Base-by-base conservation (phyloP, 1,284 basidiomycete species). In the Melampsora larici-populina region DNA sequence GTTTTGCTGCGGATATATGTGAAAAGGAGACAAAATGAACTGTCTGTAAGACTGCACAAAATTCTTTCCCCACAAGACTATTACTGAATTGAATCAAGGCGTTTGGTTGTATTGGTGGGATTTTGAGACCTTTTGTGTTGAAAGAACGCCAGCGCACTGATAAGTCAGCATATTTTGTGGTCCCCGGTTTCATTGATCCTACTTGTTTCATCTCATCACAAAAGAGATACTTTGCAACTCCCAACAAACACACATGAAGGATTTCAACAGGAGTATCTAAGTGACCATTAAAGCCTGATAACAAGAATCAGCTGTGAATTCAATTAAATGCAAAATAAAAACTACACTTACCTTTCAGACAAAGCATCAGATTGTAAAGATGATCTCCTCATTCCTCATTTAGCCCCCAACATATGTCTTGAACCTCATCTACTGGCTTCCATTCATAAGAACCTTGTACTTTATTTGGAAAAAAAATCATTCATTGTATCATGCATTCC, bases 181-280 rank as follows among this genome's bases (percentile, higher is more conserved):
- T n/a, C n/a, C n/a, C n/a, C n/a, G n/a, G 55, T 31, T 79, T 81
- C 9, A 80, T 79, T 1, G 79, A 73, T 6, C 77, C 62, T 13
- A 51, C 1, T 51, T 1, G 15, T 51, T n/a, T n/a, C 0, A 85
- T 80, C 0, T 80, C 81, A 78, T 85, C 84, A 0, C 83, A 79
- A 84, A 85, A 86, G 36, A 85, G 81, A 69, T 86, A 86, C 79
- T 86, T 86, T 17, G 85, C 81, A n/a, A n/a, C n/a, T n/a, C n/a
- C n/a, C n/a, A n/a, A n/a, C n/a, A n/a, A n/a, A n/a, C n/a, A n/a
- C n/a, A 84, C 83, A 80, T 86, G 85, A 0, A 86, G 80, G n/a
- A n/a, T n/a, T n/a, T n/a, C n/a, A n/a, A n/a, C n/a, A n/a, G n/a
- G n/a, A 7, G n/a, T n/a, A n/a, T n/a, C n/a, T n/a, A n/a, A n/a